Percentiles rank a stretch among this genome's conserved stretches.
phyloP scores from a whole-genome alignment of 306 rosid species.

The Dalbergia oliveri region DNA sequence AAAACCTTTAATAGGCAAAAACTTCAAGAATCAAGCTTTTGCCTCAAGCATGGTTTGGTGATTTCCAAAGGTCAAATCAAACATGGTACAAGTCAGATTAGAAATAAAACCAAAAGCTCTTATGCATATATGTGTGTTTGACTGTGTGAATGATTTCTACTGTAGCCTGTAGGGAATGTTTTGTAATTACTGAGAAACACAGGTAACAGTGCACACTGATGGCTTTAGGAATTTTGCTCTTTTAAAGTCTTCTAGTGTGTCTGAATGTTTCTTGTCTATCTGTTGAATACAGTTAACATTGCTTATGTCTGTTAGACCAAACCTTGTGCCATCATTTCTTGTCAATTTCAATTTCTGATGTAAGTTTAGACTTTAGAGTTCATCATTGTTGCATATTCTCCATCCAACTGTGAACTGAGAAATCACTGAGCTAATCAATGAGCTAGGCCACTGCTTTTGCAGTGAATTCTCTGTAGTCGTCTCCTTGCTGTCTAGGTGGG shows the following conservation, averaged over 20 bases:
- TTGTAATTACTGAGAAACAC: slow-evolving; percentile 9
- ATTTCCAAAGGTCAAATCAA: slow-evolving; percentile 4
- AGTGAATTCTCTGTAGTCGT: not conserved
- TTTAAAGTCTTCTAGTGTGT: slow-evolving; percentile 17
- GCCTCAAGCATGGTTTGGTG: not conserved
- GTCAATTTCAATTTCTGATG: slow-evolving; percentile 4
- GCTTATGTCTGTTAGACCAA: slow-evolving; percentile 26
- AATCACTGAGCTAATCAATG: slow-evolving; percentile 5
- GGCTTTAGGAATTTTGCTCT: not conserved
- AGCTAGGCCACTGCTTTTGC: slow-evolving; percentile 4
- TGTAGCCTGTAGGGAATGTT: slow-evolving; percentile 7
- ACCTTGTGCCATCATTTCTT: not conserved
- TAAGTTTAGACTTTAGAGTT: not conserved
- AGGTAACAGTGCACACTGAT: not conserved
- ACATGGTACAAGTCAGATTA: not conserved
- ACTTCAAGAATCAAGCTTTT: slow-evolving; percentile 20
- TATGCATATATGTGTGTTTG: not conserved
- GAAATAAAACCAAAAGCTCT: slow-evolving; percentile 16
- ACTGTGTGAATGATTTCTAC: slow-evolving; percentile 31
- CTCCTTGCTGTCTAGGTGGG: slow-evolving; percentile 10
- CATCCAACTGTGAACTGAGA: not conserved
- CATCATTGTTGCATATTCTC: too few relatives aligned
- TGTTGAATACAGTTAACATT: slow-evolving; percentile 3
- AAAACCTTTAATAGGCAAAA: not conserved
- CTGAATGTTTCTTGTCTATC: slow-evolving; percentile 26